Base-by-base conservation (phyloP, 2,329 filamentous ascomycete species). In the Ophiostoma perfectum region DNA sequence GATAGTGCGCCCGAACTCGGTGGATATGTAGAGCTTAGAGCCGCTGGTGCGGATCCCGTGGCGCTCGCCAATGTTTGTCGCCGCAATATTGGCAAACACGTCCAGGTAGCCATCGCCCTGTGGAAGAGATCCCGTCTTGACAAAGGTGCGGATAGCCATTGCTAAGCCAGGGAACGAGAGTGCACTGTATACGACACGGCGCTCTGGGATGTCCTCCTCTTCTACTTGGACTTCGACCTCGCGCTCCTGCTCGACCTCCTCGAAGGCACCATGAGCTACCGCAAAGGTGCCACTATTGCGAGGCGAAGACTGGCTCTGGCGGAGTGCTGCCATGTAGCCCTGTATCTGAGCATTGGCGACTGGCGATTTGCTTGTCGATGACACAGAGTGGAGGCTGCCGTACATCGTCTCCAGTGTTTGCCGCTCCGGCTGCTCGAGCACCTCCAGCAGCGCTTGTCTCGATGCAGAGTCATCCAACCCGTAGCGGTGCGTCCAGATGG, bases 181-280 rank as follows among this genome's bases (percentile, higher is more conserved):
- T 0, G 70, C 64, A 5, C 4, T 6, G 39, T 65, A 71, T 2
- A 36, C 12, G 2, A 27, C 27, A 1, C 42, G 64, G 8, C 14
- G 42, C 45, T 70, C 39, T 0, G 44, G 36, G 1, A 38, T 67
- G 0, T 86, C 82, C 0, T 87, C 80, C 6, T 80, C 77, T 68
- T 89, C 85, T 0, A 88, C 80, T 71, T 89, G 82, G 16, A 83
- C 80, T 3, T 83, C 85, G 0, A 88, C 80, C 70, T 89, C 86
- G 16, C 86, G 77, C 71, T 89, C 85, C 69, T 84, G 81, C 52
- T 84, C 82, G 0, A 84, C 87, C 67, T 90, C 88, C 64, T 88
- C 81, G 0, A 90, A 75, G 0, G 84, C 82, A 0, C 83, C 64
- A 3, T 47, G 63, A 4, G 8, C 42, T 12, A 27, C 42, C 9